Evolutionary conservation across 257 asterid species (phyloP).

Genomic region (Lithospermum erythrorhizon): DNA sequence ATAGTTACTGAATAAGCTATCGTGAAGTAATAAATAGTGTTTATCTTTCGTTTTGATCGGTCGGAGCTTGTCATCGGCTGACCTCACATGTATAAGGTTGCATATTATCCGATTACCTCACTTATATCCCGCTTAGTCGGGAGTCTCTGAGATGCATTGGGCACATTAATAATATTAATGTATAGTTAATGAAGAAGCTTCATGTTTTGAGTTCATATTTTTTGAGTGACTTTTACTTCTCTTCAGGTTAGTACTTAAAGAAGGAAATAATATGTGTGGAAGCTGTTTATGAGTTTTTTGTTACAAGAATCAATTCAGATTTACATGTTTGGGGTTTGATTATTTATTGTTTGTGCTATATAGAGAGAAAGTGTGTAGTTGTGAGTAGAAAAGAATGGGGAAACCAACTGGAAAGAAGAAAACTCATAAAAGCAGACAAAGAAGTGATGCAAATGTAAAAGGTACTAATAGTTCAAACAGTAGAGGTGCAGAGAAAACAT

Average conservation of each 20-base stretch:
- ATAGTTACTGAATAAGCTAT: too few species aligned
- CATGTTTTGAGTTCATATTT: not conserved
- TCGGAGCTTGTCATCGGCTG: too few species aligned
- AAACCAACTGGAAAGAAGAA: conserved; percentile 76
- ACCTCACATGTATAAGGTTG: too few species aligned
- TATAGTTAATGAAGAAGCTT: not conserved
- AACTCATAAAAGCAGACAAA: conserved; percentile 30
- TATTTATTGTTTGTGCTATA: not conserved
- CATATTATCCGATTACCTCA: too few species aligned
- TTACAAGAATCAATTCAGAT: conserved; percentile 14
- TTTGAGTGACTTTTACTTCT: not conserved
- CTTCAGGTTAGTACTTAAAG: not conserved
- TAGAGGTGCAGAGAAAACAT: conserved; percentile 37
- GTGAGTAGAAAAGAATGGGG: conserved; percentile 40
- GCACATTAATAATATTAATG: too few species aligned
- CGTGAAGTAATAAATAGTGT: too few species aligned
- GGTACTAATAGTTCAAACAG: conserved; percentile 5
- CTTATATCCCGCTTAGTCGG: too few species aligned
- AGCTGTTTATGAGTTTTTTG: not conserved
- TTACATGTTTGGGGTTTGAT: conserved; percentile 1
- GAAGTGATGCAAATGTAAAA: conserved; percentile 30
- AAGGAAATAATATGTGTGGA: not conserved
- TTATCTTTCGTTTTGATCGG: too few species aligned
- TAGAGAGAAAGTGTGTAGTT: not conserved
- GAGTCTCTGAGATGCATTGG: too few species aligned